Evolutionary conservation across 768 basidiomycete genomes (phyloP).

Genomic region (Mrakia frigida): DNA sequence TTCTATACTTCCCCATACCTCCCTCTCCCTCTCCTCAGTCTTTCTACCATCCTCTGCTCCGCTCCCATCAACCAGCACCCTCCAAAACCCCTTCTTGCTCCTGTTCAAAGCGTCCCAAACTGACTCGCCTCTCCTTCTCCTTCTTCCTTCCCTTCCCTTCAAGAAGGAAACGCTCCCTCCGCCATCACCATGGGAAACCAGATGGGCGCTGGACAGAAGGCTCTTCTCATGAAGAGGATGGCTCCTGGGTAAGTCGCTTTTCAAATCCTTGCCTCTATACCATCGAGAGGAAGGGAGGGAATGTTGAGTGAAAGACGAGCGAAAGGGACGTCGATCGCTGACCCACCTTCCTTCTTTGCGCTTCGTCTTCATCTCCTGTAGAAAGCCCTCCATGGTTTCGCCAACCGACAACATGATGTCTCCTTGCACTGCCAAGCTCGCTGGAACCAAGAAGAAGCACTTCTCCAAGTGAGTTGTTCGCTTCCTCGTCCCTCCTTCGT

Average conservation of each 20-base stretch:
- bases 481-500: background rate
- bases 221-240: constrained; percentile 87
- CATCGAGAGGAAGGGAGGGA: no score
- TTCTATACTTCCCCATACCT: background rate
- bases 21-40: background rate
- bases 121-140: background rate
- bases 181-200: constrained; percentile 22
- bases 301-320: background rate
- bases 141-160: constrained; percentile 27
- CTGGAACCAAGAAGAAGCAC: constrained; percentile 84
- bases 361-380: constrained; percentile 40
- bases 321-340: background rate
- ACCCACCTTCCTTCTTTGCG: background rate
- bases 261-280: no score
- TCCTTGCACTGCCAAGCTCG: constrained; percentile 86
- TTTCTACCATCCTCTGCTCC: background rate
- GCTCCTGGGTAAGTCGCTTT: constrained; percentile 77
- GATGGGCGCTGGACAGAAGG: constrained; percentile 68
- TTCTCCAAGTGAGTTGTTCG: constrained; percentile 69
- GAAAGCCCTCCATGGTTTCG: constrained; percentile 82
- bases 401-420: constrained; percentile 95
- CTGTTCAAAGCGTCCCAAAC: background rate
- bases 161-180: constrained; percentile 22
- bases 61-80: background rate
- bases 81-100: background rate